Conservation (phyloP, 257 asterid genomes). For the Salvia splendens region DNA sequence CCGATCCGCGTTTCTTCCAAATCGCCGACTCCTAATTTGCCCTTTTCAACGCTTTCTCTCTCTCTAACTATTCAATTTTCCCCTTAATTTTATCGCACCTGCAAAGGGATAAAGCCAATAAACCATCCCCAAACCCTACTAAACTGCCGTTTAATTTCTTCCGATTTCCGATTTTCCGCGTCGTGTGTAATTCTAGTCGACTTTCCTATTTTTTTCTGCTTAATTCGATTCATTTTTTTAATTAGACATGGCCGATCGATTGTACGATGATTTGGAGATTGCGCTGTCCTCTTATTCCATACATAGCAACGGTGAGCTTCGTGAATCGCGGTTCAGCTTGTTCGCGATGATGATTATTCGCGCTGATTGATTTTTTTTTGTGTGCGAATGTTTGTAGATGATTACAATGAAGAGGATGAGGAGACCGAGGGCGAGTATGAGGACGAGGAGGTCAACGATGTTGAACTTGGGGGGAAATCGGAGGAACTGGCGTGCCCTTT, state of each 20-base stretch:
- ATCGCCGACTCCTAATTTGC: constrained; percentile 27
- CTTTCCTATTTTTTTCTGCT: background rate
- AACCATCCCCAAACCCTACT: constrained; percentile 47
- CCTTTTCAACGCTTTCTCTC: background rate
- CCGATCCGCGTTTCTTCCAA: constrained; percentile 28
- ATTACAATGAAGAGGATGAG: constrained; percentile 50
- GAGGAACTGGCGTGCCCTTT: constrained; percentile 87
- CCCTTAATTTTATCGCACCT: background rate
- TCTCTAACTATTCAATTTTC: background rate
- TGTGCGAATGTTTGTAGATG: constrained; percentile 40
- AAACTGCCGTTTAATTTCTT: background rate
- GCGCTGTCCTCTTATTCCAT: constrained; percentile 43
- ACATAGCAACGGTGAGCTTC: constrained; percentile 38
- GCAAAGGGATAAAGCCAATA: constrained; percentile 11
- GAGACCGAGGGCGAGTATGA: constrained; percentile 59
- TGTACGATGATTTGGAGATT: constrained; percentile 45
- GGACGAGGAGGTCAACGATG: constrained; percentile 53
- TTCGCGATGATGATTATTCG: background rate
- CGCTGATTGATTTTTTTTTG: background rate
- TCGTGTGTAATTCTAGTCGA: constrained; percentile 5
- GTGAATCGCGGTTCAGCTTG: background rate
- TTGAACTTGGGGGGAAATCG: constrained; percentile 39
- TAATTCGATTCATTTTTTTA: background rate
- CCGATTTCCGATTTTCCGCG: background rate
- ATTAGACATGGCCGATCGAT: constrained; percentile 46